Conservation (phyloP, 257 asterid genomes). For the Anisodus tanguticus region DNA sequence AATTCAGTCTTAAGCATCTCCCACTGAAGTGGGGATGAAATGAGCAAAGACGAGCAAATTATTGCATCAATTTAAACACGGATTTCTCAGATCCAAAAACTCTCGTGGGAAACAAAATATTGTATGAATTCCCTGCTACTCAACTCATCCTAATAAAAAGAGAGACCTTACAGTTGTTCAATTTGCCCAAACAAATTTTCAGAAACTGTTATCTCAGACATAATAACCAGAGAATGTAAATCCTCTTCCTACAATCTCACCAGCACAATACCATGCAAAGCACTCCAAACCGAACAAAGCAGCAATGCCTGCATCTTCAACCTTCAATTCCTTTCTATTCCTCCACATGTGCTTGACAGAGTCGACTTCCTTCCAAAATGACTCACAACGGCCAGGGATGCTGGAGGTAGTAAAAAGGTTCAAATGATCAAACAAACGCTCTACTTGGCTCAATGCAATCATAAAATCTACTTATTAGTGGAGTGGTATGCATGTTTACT, state of each 20-base stretch:
- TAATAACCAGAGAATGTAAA: constrained; percentile 89
- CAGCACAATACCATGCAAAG: constrained; percentile 96
- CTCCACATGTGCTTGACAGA: constrained; percentile 80
- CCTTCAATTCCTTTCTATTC: constrained; percentile 76
- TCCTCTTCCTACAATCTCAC: constrained; percentile 95
- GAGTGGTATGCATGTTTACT: neutral
- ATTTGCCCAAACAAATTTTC: constrained; percentile 33
- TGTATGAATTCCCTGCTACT: constrained; percentile 35
- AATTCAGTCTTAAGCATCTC: constrained; percentile 34
- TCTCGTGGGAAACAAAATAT: constrained; percentile 46
- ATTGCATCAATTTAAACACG: constrained; percentile 46
- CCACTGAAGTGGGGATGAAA: constrained; percentile 36
- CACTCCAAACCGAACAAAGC: constrained; percentile 90
- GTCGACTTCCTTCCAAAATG: constrained; percentile 86
- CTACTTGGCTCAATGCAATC: neutral
- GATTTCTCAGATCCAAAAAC: constrained; percentile 52
- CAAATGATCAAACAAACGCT: neutral
- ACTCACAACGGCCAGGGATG: constrained; percentile 79
- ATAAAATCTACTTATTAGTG: neutral
- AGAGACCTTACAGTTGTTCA: constrained; percentile 34
- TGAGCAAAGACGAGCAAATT: constrained; percentile 34
- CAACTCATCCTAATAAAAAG: constrained; percentile 35
- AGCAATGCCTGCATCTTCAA: constrained; percentile 89
- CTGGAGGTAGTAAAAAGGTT: constrained; percentile 45
- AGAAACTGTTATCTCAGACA: constrained; percentile 51